Evolutionary conservation across 768 basidiomycete genomes (phyloP).

Genomic region (Fomitopsis serialis): DNA sequence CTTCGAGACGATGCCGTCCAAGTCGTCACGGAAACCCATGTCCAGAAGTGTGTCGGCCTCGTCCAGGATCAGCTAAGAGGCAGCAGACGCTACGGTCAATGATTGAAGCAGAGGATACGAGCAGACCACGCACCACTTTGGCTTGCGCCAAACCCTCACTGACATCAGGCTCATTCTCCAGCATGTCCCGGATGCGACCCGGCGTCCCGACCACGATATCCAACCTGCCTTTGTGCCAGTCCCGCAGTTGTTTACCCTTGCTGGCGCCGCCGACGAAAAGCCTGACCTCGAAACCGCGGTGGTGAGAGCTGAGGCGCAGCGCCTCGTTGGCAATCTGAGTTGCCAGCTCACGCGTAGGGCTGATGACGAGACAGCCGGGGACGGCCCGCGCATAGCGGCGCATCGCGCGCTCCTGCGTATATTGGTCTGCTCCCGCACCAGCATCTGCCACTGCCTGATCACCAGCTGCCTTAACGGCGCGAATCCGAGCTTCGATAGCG

Average conservation of each 20-base stretch:
- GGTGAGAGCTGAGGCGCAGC: slow-evolving; percentile 52
- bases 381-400: slow-evolving; percentile 36
- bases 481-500: slow-evolving; percentile 72
- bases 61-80: slow-evolving; percentile 73
- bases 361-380: slow-evolving; percentile 77
- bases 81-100: not conserved
- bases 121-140: slow-evolving; percentile 44
- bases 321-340: slow-evolving; percentile 88
- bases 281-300: slow-evolving; percentile 60
- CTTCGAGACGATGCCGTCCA: slow-evolving; percentile 61
- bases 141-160: slow-evolving; percentile 46
- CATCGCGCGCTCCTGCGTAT: slow-evolving; percentile 26
- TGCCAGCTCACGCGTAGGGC: slow-evolving; percentile 86
- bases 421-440: slow-evolving; percentile 29
- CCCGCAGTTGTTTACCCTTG: slow-evolving; percentile 59
- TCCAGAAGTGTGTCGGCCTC: slow-evolving; percentile 90
- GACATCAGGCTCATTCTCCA: slow-evolving; percentile 55
- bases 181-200: slow-evolving; percentile 75
- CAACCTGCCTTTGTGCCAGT: slow-evolving; percentile 56
- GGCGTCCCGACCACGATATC: slow-evolving; percentile 90
- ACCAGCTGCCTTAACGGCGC: slow-evolving; percentile 43
- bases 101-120: not conserved
- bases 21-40: slow-evolving; percentile 88
- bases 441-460: slow-evolving; percentile 37
- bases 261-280: slow-evolving; percentile 75